phyloP scores from a whole-genome alignment of 495 filamentous ascomycete genomes.

The Hypoxylon perforatum region DNA sequence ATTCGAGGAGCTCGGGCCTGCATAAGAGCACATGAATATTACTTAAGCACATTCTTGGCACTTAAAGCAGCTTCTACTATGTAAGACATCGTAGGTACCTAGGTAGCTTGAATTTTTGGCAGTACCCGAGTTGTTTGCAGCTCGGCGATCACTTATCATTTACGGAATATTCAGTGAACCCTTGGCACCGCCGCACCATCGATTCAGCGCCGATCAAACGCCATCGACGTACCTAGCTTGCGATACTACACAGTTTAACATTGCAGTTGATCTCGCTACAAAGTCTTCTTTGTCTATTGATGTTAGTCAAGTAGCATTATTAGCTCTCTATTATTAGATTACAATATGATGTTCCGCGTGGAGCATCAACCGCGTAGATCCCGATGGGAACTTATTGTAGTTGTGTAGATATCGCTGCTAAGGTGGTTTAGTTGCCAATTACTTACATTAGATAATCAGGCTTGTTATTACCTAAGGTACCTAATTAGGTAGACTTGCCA shows the following conservation, averaged over 20 bases:
- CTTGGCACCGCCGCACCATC: conserved; percentile 43
- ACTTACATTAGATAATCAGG: no score
- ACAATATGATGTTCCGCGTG: no score
- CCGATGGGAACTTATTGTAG: no score
- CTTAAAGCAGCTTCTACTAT: neutral
- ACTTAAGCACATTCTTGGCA: conserved; percentile 20
- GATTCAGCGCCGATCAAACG: conserved; percentile 20
- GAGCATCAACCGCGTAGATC: no score
- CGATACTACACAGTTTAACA: conserved; percentile 2
- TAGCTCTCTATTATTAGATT: neutral
- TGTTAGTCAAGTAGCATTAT: no score
- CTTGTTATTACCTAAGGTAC: neutral
- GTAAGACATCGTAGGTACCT: neutral
- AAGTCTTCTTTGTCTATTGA: no score
- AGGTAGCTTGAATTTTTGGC: neutral
- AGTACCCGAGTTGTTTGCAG: conserved; percentile 1
- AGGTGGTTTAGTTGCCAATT: no score
- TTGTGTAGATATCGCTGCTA: no score
- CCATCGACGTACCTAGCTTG: conserved; percentile 15
- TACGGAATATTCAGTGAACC: neutral
- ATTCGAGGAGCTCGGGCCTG: conserved; percentile 2
- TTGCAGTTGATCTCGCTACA: neutral
- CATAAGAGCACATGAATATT: conserved; percentile 4
- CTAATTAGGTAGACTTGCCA: neutral
- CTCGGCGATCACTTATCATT: no score